A percentile compares a stretch with the other conserved stretches of the same genome.
phyloP scores from a whole-genome alignment of 139 green algal genomes.

The Pycnococcus provasolii region DNA sequence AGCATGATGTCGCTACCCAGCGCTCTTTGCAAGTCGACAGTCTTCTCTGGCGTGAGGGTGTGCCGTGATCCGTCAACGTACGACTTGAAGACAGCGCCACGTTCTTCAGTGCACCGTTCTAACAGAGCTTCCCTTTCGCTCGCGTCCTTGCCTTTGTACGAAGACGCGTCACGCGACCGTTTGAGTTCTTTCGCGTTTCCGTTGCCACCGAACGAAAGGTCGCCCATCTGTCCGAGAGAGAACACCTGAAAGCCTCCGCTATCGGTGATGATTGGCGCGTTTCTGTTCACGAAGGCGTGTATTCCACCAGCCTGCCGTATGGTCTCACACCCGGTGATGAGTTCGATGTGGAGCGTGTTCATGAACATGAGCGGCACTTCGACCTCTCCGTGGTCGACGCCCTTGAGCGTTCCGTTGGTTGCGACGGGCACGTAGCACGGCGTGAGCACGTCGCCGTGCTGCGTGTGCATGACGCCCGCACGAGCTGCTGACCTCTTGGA shows the following conservation, averaged over 20 bases:
- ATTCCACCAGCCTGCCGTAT: slow-evolving; percentile 36
- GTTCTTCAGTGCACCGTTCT: slow-evolving; percentile 2
- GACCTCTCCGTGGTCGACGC: slow-evolving; percentile 13
- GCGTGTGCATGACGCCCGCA: slow-evolving; percentile 20
- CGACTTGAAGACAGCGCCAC: slow-evolving; percentile 18
- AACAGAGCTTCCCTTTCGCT: slow-evolving; percentile 8
- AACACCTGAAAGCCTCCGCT: slow-evolving; percentile 46
- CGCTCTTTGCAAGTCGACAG: slow-evolving; percentile 37
- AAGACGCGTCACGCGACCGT: background rate
- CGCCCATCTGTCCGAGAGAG: slow-evolving; percentile 35
- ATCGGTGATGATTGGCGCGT: slow-evolving; percentile 43
- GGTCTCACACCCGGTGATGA: slow-evolving; percentile 37
- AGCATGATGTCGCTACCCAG: slow-evolving; percentile 47
- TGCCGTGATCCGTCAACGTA: slow-evolving; percentile 35
- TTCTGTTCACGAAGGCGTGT: slow-evolving; percentile 39
- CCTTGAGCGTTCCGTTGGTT: slow-evolving; percentile 45
- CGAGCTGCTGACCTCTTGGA: slow-evolving; percentile 19
- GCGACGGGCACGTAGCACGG: slow-evolving; percentile 41
- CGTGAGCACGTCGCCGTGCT: slow-evolving; percentile 31
- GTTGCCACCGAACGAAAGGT: background rate
- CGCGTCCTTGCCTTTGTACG: slow-evolving; percentile 3
- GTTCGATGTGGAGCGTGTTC: slow-evolving; percentile 47
- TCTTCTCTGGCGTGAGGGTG: slow-evolving; percentile 38
- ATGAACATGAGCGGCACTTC: slow-evolving; percentile 27
- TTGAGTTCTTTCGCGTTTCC: background rate